Evolutionary conservation across 805 yeast species (phyloP), one percentile per base, ranked within the genome.

Genomic region (Schwanniomyces sp.): DNA sequence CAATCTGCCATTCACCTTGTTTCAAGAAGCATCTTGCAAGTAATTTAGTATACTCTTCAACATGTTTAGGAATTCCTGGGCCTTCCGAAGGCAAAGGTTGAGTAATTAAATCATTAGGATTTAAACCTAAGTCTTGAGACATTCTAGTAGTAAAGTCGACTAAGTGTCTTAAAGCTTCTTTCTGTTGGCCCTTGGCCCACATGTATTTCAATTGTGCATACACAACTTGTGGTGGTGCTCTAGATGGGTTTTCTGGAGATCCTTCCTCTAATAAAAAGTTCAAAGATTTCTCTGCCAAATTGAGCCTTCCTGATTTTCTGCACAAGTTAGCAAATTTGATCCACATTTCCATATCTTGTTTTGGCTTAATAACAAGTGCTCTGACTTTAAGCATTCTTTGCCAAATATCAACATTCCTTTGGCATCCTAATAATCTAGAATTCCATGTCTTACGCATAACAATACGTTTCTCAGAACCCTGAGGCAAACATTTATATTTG

Each of bases 401-500:
- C 99, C 99, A 94, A n/a, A 91, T 91, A 69, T 94, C 99, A 44
- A 94, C 98, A 69, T 94, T 94, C 56, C 94, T 79, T 69, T 94
- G 99, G 61, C 97, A 91, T 1, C 98, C 98, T 50, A 89, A 71
- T 43, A 94, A 72, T 58, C 99, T 80, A 44, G 88, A 88, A 61
- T 88, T 90, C 99, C 99, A 95, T 0, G 98, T 92, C 56, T 85
- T 83, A 55, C 96, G 78, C 79, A 94, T 85, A 12, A 83, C 81
- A 7, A 75, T 79, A 54, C 94, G 81, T 57, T 85, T 86, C 41
- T 86, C 95, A 0, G 96, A 87, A 2, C 85, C 85, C 51, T 85
- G 91, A 0, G 96, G 94, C 29, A 90, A 74, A 52, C 85, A 79
- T 65, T 94, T 94, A 69, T 92, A 94, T 49, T 82, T 81, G 61